phyloP scores from a whole-genome alignment of 2,329 filamentous ascomycete genomes.

The Pezicula carpinea region DNA sequence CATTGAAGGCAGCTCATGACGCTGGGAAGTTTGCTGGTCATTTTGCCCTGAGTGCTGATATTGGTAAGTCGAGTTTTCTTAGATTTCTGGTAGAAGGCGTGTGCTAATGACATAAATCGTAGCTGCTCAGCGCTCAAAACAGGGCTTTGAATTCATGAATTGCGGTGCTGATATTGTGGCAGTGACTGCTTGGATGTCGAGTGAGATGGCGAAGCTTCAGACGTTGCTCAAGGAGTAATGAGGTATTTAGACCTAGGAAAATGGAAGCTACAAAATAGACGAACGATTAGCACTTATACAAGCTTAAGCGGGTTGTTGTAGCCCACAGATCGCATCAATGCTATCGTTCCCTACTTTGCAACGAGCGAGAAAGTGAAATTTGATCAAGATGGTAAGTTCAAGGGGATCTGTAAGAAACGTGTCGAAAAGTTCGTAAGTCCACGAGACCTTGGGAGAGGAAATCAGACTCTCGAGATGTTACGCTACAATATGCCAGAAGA shows the following conservation, averaged over 20 bases:
- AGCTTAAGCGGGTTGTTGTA: too few relatives aligned
- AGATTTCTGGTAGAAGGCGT: background rate
- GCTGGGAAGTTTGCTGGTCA: conserved; percentile 32
- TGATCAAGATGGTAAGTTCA: too few relatives aligned
- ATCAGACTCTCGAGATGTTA: too few relatives aligned
- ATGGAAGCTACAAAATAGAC: too few relatives aligned
- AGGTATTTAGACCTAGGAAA: background rate
- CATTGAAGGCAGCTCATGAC: conserved; percentile 25
- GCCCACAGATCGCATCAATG: too few relatives aligned
- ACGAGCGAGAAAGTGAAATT: too few relatives aligned
- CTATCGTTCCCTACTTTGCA: too few relatives aligned
- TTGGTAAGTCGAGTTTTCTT: conserved; percentile 8
- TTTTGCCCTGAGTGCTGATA: conserved; percentile 28
- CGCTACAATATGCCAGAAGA: too few relatives aligned
- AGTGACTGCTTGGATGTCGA: conserved; percentile 30
- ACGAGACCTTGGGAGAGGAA: too few relatives aligned
- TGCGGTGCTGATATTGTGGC: conserved; percentile 34
- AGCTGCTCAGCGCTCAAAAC: conserved; percentile 15
- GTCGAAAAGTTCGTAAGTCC: too few relatives aligned
- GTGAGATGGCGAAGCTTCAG: conserved; percentile 28
- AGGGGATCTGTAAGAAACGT: too few relatives aligned
- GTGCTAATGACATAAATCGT: background rate
- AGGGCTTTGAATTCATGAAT: conserved; percentile 34
- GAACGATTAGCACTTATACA: too few relatives aligned
- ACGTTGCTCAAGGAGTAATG: conserved; percentile 8